Evolutionary conservation across 805 yeast genomes (phyloP).

Genomic region (Peterozyma toletana): DNA sequence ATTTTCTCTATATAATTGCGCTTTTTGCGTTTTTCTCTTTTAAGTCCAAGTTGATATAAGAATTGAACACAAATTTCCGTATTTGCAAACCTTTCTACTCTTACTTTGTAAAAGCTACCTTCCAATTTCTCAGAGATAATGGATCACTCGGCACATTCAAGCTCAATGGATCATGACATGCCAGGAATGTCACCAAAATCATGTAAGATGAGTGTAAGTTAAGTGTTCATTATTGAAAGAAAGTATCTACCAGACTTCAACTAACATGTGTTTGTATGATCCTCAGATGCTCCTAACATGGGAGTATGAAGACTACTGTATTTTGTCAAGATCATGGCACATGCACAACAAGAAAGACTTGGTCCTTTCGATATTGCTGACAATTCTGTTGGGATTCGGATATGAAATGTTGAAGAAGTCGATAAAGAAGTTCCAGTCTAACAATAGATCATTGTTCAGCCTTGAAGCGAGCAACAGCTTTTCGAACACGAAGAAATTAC

Average conservation of each 20-base stretch:
- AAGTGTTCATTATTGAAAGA: neutral
- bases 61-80: too few relatives aligned
- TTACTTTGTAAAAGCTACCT: too few relatives aligned
- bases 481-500: neutral
- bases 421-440: neutral
- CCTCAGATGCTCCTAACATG: conserved; percentile 32
- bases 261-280: neutral
- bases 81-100: too few relatives aligned
- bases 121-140: neutral
- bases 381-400: conserved; percentile 22
- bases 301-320: conserved; percentile 35
- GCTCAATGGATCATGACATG: conserved; percentile 7
- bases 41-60: neutral
- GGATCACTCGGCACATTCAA: conserved; percentile 7
- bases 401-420: conserved; percentile 27
- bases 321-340: conserved; percentile 32
- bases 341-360: conserved; percentile 25
- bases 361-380: conserved; percentile 23
- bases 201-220: conserved; percentile 9
- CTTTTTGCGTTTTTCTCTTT: neutral
- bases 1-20: neutral
- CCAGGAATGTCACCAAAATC: conserved; percentile 3
- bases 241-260: neutral
- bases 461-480: neutral
- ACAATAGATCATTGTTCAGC: neutral